Evolutionary conservation across 306 rosid genomes (phyloP).

Genomic region (Medicago truncatula): DNA sequence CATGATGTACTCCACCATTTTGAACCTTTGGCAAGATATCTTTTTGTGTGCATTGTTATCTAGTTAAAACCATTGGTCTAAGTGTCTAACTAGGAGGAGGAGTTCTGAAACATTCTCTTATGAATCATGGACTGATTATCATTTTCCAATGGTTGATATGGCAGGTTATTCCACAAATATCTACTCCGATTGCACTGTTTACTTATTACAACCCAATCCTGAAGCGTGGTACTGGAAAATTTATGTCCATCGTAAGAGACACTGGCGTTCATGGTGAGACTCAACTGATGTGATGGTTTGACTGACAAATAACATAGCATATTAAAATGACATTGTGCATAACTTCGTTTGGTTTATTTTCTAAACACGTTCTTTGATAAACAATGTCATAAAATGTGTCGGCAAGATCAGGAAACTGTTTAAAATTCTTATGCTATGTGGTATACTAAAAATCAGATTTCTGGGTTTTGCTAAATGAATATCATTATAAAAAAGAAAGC

Average conservation of each 20-base stretch:
- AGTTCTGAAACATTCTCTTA: slow-evolving; percentile 15
- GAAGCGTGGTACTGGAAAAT: slow-evolving; percentile 76
- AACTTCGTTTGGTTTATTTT: slow-evolving; percentile 9
- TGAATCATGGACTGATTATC: slow-evolving; percentile 7
- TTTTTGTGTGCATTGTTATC: slow-evolving; percentile 28
- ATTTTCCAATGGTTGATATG: slow-evolving; percentile 39
- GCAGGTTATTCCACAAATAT: slow-evolving; percentile 84
- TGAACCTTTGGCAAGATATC: slow-evolving; percentile 21
- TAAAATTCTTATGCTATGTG: slow-evolving; percentile 14
- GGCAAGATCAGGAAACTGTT: slow-evolving; percentile 20
- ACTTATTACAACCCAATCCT: slow-evolving; percentile 91
- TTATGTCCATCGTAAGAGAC: slow-evolving; percentile 76
- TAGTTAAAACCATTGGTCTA: slow-evolving; percentile 26
- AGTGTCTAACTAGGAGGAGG: too few relatives aligned
- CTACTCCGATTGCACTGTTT: slow-evolving; percentile 89
- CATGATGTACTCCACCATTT: slow-evolving; percentile 19
- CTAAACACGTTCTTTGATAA: slow-evolving; percentile 11
- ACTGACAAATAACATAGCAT: slow-evolving; percentile 23
- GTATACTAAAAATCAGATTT: background rate
- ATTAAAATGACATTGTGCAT: slow-evolving; percentile 13
- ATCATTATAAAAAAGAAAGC: slow-evolving; percentile 31
- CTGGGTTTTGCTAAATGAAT: slow-evolving; percentile 23
- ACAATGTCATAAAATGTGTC: slow-evolving; percentile 22
- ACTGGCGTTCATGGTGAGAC: slow-evolving; percentile 76
- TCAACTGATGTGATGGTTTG: slow-evolving; percentile 36